Percentiles rank a stretch among this genome's conserved stretches.
phyloP scores from a whole-genome alignment of 2,329 filamentous ascomycete genomes.

The Pyrenochaeta sp. region DNA sequence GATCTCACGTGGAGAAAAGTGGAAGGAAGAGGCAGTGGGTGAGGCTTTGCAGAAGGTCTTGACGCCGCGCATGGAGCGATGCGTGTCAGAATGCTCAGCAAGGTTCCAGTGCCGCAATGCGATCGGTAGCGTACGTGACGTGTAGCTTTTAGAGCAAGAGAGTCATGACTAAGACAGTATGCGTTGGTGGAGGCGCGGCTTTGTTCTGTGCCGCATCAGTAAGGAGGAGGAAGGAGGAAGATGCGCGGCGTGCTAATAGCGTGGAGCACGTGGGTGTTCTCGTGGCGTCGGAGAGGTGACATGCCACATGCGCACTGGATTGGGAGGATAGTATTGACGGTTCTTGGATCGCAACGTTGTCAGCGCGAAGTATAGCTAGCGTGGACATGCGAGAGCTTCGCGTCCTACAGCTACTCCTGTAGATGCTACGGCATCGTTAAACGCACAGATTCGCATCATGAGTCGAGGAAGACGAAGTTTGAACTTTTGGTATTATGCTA shows the following conservation, averaged over 20 bases:
- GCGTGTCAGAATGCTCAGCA: neutral
- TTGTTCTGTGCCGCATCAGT: neutral
- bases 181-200: constrained; percentile 13
- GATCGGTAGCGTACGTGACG: neutral
- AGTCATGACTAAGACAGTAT: neutral
- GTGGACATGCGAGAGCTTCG: no score
- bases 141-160: neutral
- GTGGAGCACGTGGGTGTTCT: neutral
- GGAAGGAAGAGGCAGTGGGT: neutral
- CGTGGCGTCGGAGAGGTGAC: neutral
- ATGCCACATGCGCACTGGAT: neutral
- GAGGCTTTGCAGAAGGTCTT: neutral
- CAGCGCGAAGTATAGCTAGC: no score
- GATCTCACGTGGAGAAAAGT: neutral
- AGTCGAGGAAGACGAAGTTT: neutral
- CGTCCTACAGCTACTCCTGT: no score
- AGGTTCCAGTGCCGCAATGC: constrained; percentile 4
- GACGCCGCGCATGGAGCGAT: neutral
- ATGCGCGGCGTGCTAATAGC: neutral
- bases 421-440: neutral
- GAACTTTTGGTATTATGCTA: neutral
- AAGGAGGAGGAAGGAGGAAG: neutral
- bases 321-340: neutral
- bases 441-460: neutral
- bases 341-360: neutral